phyloP scores from a whole-genome alignment of 2,329 filamentous ascomycete genomes.

The Diaporthe citrichinensis region DNA sequence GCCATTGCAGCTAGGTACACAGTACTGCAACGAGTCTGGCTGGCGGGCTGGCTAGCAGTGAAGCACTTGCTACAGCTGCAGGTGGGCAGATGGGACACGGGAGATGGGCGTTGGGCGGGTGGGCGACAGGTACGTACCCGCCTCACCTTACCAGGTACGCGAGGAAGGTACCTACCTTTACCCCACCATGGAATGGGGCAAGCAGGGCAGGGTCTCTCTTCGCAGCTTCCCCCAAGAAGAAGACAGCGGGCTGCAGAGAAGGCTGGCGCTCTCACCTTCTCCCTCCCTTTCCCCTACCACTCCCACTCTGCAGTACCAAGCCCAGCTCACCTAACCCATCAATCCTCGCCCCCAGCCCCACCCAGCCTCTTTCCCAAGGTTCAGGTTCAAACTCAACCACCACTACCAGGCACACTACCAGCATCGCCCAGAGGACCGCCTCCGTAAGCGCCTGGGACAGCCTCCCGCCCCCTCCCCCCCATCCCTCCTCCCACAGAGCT shows the following conservation, averaged over 20 bases:
- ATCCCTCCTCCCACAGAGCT: constrained; percentile 22
- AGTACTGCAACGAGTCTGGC: not conserved
- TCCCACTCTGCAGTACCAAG: not conserved
- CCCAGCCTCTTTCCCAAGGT: constrained; percentile 33
- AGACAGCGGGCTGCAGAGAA: constrained; percentile 18
- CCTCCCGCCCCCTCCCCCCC: constrained; percentile 2
- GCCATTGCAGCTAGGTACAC: not conserved
- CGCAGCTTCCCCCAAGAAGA: not conserved
- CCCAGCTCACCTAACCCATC: constrained; percentile 37
- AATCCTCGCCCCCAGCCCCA: constrained; percentile 23
- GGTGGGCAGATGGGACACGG: not conserved
- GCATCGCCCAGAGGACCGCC: constrained; percentile 8
- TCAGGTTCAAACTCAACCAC: constrained; percentile 30
- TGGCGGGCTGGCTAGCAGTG: not conserved
- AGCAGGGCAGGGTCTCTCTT: not conserved
- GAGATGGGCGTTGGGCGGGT: not conserved
- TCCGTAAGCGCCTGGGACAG: constrained; percentile 26
- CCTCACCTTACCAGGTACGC: not conserved
- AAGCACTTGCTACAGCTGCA: not conserved
- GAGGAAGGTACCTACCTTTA: not conserved
- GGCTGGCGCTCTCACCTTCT: not conserved
- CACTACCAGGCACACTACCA: constrained; percentile 4
- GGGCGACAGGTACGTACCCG: constrained; percentile 3
- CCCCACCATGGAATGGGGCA: constrained; percentile 13
- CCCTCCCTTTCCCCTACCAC: not conserved